These are phyloP conservation scores for Saccharomycopsis amapae DNA, from an alignment of 805 yeast species.

Conservation along the genomic window DNA sequence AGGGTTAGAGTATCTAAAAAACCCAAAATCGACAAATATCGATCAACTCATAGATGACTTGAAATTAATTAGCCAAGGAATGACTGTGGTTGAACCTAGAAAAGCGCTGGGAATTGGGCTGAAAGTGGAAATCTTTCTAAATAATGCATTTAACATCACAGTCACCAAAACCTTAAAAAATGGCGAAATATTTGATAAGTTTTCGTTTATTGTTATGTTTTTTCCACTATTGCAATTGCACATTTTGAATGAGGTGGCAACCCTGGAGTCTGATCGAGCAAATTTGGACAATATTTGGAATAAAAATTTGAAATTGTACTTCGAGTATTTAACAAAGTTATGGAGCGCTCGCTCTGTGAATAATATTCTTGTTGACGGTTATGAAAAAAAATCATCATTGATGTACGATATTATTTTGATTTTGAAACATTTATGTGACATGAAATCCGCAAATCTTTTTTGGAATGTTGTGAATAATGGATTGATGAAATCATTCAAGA, in stretches of 20 bases:
- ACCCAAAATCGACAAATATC: not conserved
- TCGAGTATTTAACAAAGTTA: slow-evolving; percentile 1
- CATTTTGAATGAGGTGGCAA: not conserved
- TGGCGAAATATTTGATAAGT: not conserved
- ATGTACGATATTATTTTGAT: slow-evolving; percentile 12
- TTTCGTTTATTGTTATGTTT: slow-evolving; percentile 14
- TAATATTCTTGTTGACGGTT: slow-evolving; percentile 9
- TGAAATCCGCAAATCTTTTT: not conserved
- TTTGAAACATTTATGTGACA: not conserved
- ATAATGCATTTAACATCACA: slow-evolving; percentile 10
- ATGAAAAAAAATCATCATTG: slow-evolving; percentile 6
- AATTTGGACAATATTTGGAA: not conserved
- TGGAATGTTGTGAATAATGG: not conserved
- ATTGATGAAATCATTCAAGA: not conserved
- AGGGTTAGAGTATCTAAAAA: slow-evolving; percentile 11
- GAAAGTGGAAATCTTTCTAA: slow-evolving; percentile 12
- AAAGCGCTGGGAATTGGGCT: not conserved
- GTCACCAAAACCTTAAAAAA: not conserved
- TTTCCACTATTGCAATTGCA: slow-evolving; percentile 20
- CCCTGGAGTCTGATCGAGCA: not conserved
- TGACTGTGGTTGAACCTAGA: not conserved
- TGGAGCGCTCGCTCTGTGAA: slow-evolving; percentile 16
- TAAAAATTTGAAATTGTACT: slow-evolving; percentile 3
- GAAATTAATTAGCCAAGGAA: slow-evolving; percentile 4
- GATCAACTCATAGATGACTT: slow-evolving; percentile 8